Evolutionary conservation across 2,329 filamentous ascomycete species (phyloP).

Genomic region (Xylaria sp.): DNA sequence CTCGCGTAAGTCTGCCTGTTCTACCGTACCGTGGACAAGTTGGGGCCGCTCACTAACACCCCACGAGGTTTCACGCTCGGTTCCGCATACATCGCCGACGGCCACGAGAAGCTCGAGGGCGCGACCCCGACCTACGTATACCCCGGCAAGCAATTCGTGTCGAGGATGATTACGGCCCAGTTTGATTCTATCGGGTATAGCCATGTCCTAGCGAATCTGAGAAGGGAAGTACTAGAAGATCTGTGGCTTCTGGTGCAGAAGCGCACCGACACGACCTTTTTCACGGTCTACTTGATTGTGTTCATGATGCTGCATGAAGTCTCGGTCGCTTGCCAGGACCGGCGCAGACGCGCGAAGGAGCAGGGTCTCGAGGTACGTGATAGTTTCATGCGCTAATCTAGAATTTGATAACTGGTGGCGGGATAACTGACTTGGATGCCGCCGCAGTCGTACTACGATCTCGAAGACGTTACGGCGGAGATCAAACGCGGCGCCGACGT

Average conservation of each 20-base stretch:
- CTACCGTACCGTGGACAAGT: background rate
- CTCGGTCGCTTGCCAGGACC: constrained; percentile 37
- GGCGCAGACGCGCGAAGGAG: constrained; percentile 48
- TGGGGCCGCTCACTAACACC: background rate
- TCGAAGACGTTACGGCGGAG: constrained; percentile 36
- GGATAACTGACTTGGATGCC: constrained; percentile 40
- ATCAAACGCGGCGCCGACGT: constrained; percentile 54
- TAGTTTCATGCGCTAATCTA: no score
- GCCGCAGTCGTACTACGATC: constrained; percentile 25
- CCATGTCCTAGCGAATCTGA: constrained; percentile 29
- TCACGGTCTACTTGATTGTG: constrained; percentile 39
- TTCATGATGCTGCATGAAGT: constrained; percentile 46
- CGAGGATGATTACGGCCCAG: constrained; percentile 43
- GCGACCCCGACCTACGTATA: background rate
- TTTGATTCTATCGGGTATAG: constrained; percentile 40
- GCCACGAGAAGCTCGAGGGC: constrained; percentile 46
- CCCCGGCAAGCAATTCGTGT: constrained; percentile 45
- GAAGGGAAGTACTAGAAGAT: constrained; percentile 36
- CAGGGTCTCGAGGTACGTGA: constrained; percentile 41
- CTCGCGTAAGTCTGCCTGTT: constrained; percentile 47
- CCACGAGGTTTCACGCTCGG: constrained; percentile 51
- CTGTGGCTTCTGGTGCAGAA: constrained; percentile 39
- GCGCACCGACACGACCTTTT: constrained; percentile 38
- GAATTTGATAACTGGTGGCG: no score
- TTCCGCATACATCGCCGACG: constrained; percentile 48